phyloP scores from a whole-genome alignment of 2,329 filamentous ascomycete genomes.

The Xylariales sp. region DNA sequence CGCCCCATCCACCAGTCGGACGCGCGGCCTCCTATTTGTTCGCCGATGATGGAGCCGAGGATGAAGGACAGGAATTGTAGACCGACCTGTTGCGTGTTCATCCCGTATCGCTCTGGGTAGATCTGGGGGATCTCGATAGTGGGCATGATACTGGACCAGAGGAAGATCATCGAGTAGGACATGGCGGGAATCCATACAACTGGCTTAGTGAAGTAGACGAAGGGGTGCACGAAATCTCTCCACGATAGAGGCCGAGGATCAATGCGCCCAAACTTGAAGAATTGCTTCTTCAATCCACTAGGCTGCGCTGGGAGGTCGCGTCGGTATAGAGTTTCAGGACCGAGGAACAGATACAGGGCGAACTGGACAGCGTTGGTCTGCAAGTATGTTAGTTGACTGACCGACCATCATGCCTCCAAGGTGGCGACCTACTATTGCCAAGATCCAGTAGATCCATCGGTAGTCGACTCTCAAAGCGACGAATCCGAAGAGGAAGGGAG shows the following conservation, averaged over 20 bases:
- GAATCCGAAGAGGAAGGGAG: constrained; percentile 34
- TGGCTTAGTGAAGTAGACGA: constrained; percentile 35
- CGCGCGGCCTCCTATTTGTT: constrained; percentile 50
- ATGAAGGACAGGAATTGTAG: constrained; percentile 54
- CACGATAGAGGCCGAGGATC: constrained; percentile 44
- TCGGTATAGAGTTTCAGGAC: constrained; percentile 51
- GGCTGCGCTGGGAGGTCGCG: constrained; percentile 28
- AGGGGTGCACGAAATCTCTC: constrained; percentile 48
- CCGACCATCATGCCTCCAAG: no score
- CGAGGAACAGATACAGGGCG: constrained; percentile 49
- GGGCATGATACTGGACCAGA: constrained; percentile 47
- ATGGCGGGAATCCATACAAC: constrained; percentile 45
- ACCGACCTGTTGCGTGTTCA: constrained; percentile 53
- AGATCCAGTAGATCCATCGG: constrained; percentile 54
- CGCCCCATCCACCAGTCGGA: constrained; percentile 50
- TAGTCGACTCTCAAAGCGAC: constrained; percentile 48
- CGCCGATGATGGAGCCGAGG: constrained; percentile 52
- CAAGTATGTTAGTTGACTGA: no score
- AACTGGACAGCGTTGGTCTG: constrained; percentile 53
- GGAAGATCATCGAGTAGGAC: constrained; percentile 54
- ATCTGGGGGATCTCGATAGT: constrained; percentile 58
- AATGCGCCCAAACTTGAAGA: constrained; percentile 42
- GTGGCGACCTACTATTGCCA: constrained; percentile 51
- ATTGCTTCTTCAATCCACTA: constrained; percentile 37
- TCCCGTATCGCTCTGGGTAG: constrained; percentile 48